These are phyloP conservation scores for Chionographis japonica DNA, from an alignment of 106 monocot species.

Conservation along the genomic window DNA sequence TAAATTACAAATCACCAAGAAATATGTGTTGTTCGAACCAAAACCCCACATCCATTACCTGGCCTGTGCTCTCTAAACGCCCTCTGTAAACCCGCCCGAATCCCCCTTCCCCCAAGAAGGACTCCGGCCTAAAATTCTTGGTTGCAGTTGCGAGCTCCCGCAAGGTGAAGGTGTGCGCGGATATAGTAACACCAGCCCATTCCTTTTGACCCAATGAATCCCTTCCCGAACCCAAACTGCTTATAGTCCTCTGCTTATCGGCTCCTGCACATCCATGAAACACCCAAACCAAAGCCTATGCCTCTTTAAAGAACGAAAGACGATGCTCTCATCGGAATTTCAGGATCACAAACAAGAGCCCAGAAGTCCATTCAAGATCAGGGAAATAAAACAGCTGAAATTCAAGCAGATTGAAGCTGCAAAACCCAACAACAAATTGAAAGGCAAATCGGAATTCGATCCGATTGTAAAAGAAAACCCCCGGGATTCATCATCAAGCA, in stretches of 20 bases:
- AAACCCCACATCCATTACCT: slow-evolving; percentile 17
- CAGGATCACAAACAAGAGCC: too few relatives aligned
- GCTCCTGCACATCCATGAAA: slow-evolving; percentile 21
- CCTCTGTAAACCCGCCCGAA: slow-evolving; percentile 55
- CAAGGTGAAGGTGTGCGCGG: slow-evolving; percentile 44
- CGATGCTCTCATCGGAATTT: too few relatives aligned
- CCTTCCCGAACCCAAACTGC: slow-evolving; percentile 8
- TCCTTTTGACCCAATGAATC: slow-evolving; percentile 23
- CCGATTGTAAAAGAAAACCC: too few relatives aligned
- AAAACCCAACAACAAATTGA: too few relatives aligned
- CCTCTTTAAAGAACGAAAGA: too few relatives aligned
- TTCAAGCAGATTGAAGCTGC: too few relatives aligned
- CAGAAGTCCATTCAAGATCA: too few relatives aligned
- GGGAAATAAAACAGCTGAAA: too few relatives aligned
- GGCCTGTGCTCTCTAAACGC: slow-evolving; percentile 35
- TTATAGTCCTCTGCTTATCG: slow-evolving; percentile 12
- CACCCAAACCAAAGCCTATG: neutral
- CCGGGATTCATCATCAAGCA: too few relatives aligned
- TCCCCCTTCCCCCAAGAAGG: slow-evolving; percentile 50
- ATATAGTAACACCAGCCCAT: slow-evolving; percentile 27
- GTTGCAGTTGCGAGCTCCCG: slow-evolving; percentile 39
- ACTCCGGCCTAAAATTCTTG: slow-evolving; percentile 35
- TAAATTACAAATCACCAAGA: too few relatives aligned
- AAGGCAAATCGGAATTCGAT: too few relatives aligned
- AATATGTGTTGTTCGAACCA: too few relatives aligned